Percentiles rank a stretch among this genome's conserved stretches.
phyloP scores from a whole-genome alignment of 805 yeast genomes.

The Metschnikowia peoriensis region DNA sequence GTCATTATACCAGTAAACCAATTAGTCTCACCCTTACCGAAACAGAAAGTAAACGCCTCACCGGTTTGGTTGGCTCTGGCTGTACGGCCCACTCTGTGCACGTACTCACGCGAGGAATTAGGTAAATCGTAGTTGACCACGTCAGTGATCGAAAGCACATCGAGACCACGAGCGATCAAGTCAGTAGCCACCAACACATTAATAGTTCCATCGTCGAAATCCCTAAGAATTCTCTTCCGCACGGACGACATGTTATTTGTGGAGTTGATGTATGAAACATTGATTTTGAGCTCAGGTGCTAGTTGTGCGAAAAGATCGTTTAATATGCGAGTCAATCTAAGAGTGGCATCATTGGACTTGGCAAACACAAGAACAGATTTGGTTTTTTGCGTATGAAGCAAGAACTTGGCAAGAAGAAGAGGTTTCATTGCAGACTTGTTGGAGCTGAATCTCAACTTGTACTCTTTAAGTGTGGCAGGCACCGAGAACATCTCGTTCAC shows the following conservation, averaged over 20 bases:
- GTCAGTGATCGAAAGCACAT: conserved; percentile 62
- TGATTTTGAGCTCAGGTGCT: conserved; percentile 4
- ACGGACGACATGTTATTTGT: conserved; percentile 48
- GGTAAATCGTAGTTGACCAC: conserved; percentile 94
- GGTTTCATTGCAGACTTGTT: conserved; percentile 61
- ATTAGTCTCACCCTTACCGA: conserved; percentile 74
- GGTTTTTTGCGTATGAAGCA: conserved; percentile 32
- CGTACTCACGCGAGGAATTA: conserved; percentile 82
- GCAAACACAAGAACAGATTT: conserved; percentile 59
- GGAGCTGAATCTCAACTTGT: conserved; percentile 38
- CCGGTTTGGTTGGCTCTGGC: conserved; percentile 89
- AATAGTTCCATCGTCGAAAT: conserved; percentile 54
- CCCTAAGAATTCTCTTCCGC: conserved; percentile 56
- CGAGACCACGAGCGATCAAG: conserved; percentile 94
- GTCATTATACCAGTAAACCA: conserved; percentile 53
- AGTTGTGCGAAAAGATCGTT: conserved; percentile 36
- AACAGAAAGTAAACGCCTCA: conserved; percentile 66
- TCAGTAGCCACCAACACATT: conserved; percentile 76
- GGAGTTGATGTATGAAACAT: conserved; percentile 52
- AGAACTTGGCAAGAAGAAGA: conserved; percentile 58
- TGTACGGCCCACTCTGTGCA: conserved; percentile 95
- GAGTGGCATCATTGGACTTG: conserved; percentile 80
- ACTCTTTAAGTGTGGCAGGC: conserved; percentile 53
- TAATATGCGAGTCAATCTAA: conserved; percentile 70
- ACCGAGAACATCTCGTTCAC: conserved; percentile 58